These are phyloP conservation scores for Lentinula raphanica DNA, from an alignment of 768 basidiomycete genomes.

Conservation along the genomic window DNA sequence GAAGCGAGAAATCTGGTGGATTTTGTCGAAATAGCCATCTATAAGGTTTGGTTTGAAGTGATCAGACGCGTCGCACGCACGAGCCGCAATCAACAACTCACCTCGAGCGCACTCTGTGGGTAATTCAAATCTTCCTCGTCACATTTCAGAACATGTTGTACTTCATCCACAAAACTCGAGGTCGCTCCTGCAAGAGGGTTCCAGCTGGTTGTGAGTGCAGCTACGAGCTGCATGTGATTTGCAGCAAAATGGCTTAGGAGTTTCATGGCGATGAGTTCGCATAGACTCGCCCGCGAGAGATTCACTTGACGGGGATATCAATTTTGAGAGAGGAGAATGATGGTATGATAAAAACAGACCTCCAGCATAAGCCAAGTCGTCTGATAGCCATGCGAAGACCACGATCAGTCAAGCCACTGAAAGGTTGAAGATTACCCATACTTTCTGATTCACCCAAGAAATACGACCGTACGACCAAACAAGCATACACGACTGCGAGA, in stretches of 20 bases:
- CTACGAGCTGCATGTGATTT: conserved; percentile 69
- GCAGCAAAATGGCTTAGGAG: conserved; percentile 70
- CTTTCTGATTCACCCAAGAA: conserved; percentile 46
- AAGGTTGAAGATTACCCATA: background rate
- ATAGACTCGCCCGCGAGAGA: conserved; percentile 62
- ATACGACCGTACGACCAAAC: conserved; percentile 73
- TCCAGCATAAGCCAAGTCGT: conserved; percentile 72
- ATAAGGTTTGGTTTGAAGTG: too few relatives aligned
- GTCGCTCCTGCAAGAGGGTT: conserved; percentile 79
- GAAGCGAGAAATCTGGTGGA: conserved; percentile 82
- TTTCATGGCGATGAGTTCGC: conserved; percentile 88
- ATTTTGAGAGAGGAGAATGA: background rate
- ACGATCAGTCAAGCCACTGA: conserved; percentile 9
- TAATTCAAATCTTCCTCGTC: conserved; percentile 60
- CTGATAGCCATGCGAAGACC: conserved; percentile 33
- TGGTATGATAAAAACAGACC: conserved; percentile 36
- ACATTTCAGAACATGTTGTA: conserved; percentile 53
- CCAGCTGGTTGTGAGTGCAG: conserved; percentile 79
- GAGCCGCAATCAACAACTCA: conserved; percentile 27
- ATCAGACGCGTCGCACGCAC: too few relatives aligned
- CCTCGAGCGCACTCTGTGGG: conserved; percentile 83
- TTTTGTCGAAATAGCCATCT: conserved; percentile 83
- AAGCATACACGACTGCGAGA: conserved; percentile 55
- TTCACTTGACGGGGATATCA: conserved; percentile 3
- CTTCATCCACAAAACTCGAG: conserved; percentile 57